Evolutionary conservation across 169 alveolate species (phyloP), one percentile per base, ranked within the genome.

Genomic region (Cryptosporidium felis): DNA sequence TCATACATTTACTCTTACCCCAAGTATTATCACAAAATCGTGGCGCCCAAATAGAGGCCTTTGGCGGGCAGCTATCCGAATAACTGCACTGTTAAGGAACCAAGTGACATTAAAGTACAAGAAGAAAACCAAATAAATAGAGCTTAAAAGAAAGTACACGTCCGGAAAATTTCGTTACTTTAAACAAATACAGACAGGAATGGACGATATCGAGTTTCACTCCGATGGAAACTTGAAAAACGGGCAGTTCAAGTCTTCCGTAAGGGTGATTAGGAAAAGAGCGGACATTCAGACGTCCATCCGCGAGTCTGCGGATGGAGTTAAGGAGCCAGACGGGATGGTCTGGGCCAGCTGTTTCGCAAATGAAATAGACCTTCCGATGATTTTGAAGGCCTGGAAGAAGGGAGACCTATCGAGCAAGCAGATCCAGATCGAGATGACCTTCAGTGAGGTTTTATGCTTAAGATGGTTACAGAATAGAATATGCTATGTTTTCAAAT

Each of bases 341-440:
- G 85, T 74, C 36, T 74, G 85, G 85, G 85, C 85, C 18, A 53
- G 85, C 26, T 74, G 85, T 38, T 74, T 74, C 56, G 85, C 85
- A 5, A 74, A 74, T 53, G 85, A 74, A 42, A 51, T 74, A 28
- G 85, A 74, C 21, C 56, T 74, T 18, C 67, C 51, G 42, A 53
- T 56, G 58, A 74, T 74, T 32, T 36, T 74, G 10, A 60, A 53
- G 26, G 85, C 85, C 28, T 74, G 85, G 85, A 74, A 74, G 12
- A 65, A 74, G 21, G 85, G 85, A 10, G 67, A 74, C 26, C 21
- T 74, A 56, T 74, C 85, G 8, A 36, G 26, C 1, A 53, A 53
- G 40, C 85, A 74, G 16, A 74, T 74, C 16, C 65, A 56, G 3
- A 53, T 74, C 12, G 85, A 74, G 36, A 74, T 56, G 67, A 74